Evolutionary conservation across 371 early-diverging fungal genomes (phyloP).

Genomic region (Circinella minor): DNA sequence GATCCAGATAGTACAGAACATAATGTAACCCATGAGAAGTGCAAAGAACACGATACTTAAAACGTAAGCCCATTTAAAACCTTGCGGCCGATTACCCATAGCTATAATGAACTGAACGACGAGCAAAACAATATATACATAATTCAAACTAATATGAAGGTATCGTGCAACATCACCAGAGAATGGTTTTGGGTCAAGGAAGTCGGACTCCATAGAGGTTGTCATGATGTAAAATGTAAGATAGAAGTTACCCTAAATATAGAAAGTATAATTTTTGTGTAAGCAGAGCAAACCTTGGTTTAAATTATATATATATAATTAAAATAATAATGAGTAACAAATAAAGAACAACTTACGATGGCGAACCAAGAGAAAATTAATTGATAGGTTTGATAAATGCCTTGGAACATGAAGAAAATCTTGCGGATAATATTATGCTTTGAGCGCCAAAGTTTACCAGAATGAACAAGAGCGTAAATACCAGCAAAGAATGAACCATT

Average conservation of each 20-base stretch:
- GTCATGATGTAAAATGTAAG: slow-evolving; percentile 75
- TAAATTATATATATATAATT: background rate
- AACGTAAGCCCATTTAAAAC: slow-evolving; percentile 72
- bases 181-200: slow-evolving; percentile 47
- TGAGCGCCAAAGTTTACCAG: slow-evolving; percentile 74
- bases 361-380: slow-evolving; percentile 82
- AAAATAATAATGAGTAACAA: slow-evolving; percentile 17
- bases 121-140: slow-evolving; percentile 68
- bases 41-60: slow-evolving; percentile 53
- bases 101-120: slow-evolving; percentile 72
- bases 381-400: slow-evolving; percentile 72
- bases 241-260: slow-evolving; percentile 72
- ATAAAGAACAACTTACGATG: slow-evolving; percentile 70
- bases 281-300: background rate
- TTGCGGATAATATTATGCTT: slow-evolving; percentile 70
- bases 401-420: slow-evolving; percentile 68
- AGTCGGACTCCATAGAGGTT: slow-evolving; percentile 36
- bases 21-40: slow-evolving; percentile 64
- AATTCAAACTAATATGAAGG: slow-evolving; percentile 57
- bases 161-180: slow-evolving; percentile 43
- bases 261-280: slow-evolving; percentile 18
- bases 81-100: slow-evolving; percentile 86
- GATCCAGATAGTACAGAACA: slow-evolving; percentile 63
- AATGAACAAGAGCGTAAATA: slow-evolving; percentile 83
- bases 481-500: slow-evolving; percentile 96